These are phyloP conservation scores for Chlamydomonas sphaeroides DNA, from an alignment of 139 green algal species.

Conservation along the genomic window DNA sequence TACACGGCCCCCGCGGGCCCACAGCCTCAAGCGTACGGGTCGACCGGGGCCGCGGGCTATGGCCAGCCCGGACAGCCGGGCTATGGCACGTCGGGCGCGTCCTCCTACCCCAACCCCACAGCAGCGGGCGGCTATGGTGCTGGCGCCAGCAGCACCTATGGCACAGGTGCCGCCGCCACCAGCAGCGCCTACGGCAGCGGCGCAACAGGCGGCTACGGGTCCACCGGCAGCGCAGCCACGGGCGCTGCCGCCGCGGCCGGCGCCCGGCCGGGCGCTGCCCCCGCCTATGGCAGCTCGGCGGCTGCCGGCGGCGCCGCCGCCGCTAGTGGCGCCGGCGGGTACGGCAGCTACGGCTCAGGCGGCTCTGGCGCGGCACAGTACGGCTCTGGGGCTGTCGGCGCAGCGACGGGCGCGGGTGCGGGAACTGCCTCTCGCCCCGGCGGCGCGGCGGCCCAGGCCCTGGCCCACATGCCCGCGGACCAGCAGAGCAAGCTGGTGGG, in stretches of 20 bases:
- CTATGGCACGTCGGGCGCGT: too few relatives aligned
- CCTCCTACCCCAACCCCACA: not conserved
- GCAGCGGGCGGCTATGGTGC: too few relatives aligned
- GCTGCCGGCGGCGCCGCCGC: too few relatives aligned
- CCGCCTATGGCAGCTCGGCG: not conserved
- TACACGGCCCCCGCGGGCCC: too few relatives aligned
- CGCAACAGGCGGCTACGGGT: not conserved
- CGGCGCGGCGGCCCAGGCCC: constrained; percentile 16
- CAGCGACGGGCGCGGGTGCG: not conserved
- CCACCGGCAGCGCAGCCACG: not conserved
- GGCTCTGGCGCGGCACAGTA: too few relatives aligned
- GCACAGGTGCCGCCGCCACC: not conserved
- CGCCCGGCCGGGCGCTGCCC: too few relatives aligned
- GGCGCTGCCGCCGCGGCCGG: too few relatives aligned
- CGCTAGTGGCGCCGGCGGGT: too few relatives aligned
- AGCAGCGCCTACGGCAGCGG: not conserved
- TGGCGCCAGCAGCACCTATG: not conserved
- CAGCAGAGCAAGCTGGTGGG: constrained; percentile 39
- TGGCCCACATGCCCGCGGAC: constrained; percentile 37
- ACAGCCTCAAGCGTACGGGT: too few relatives aligned
- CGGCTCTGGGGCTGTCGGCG: not conserved
- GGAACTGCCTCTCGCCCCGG: not conserved
- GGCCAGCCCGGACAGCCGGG: too few relatives aligned
- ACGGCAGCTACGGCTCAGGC: too few relatives aligned
- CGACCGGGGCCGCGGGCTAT: too few relatives aligned